Conservation (phyloP, 192 early-diverging fungal species). For the Spinellus fusiger region DNA sequence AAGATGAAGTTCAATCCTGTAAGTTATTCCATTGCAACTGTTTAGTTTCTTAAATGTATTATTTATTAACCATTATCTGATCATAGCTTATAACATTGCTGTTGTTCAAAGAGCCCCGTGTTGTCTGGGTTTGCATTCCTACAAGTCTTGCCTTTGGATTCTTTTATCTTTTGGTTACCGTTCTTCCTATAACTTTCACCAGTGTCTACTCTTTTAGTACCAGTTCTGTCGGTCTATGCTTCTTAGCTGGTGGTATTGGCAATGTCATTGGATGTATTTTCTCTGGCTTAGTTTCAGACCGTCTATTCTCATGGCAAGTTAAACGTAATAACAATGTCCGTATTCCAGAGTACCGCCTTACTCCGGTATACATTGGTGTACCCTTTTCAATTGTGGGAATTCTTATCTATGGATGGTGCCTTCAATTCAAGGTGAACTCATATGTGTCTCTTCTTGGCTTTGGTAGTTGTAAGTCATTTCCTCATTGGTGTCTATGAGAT, state of each 20-base stretch:
- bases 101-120: slow-evolving; percentile 3
- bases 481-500: neutral
- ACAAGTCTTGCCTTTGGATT: slow-evolving; percentile 44
- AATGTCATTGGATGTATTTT: slow-evolving; percentile 32
- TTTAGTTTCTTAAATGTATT: too few relatives aligned
- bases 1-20: slow-evolving; percentile 20
- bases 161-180: slow-evolving; percentile 43
- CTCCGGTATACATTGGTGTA: slow-evolving; percentile 7
- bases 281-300: slow-evolving; percentile 27
- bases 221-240: slow-evolving; percentile 41
- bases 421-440: slow-evolving; percentile 1
- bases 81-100: slow-evolving; percentile 8
- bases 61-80: neutral
- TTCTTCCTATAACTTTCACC: slow-evolving; percentile 36
- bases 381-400: slow-evolving; percentile 9
- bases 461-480: neutral
- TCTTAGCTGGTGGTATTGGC: slow-evolving; percentile 41
- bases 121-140: slow-evolving; percentile 17
- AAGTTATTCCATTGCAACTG: neutral
- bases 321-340: neutral
- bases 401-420: slow-evolving; percentile 17
- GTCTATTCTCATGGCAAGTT: neutral
- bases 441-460: slow-evolving; percentile 2
- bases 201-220: slow-evolving; percentile 35
- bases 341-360: slow-evolving; percentile 9